Percentiles rank a stretch among this genome's conserved stretches.
Conservation (phyloP, 139 green algal species). For the Pseudopediastrum boryanum region DNA sequence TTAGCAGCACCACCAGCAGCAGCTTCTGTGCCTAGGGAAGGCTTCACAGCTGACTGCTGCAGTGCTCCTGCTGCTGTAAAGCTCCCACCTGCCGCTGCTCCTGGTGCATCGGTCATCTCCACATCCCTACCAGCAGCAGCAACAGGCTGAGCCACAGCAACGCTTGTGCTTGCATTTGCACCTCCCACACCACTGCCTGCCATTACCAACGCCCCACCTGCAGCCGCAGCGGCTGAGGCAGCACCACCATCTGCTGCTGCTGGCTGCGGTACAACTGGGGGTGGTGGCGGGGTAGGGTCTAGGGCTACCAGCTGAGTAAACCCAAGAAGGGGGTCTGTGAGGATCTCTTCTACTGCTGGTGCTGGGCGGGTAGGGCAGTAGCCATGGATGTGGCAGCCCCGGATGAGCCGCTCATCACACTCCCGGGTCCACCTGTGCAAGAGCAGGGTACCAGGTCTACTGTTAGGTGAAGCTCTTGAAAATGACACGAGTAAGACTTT, state of each 20-base stretch:
- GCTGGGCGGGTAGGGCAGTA: not conserved
- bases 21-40: too few species aligned
- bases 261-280: not conserved
- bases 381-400: conserved; percentile 22
- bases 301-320: not conserved
- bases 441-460: not conserved
- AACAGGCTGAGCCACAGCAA: too few species aligned
- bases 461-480: not conserved
- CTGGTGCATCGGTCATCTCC: too few species aligned
- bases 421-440: conserved; percentile 23
- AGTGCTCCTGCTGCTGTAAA: too few species aligned
- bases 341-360: conserved; percentile 21
- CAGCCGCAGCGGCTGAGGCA: not conserved
- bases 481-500: too few species aligned
- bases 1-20: too few species aligned
- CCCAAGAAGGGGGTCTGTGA: conserved; percentile 16
- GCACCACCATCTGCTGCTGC: not conserved
- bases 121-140: too few species aligned
- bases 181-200: too few species aligned
- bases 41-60: too few species aligned
- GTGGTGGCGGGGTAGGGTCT: conserved; percentile 3
- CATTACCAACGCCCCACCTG: not conserved
- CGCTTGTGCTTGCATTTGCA: too few species aligned
- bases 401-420: conserved; percentile 25
- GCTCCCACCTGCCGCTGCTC: too few species aligned